Evolutionary conservation across 2,329 filamentous ascomycete genomes (phyloP).

Genomic region (Dothistroma septosporum): DNA sequence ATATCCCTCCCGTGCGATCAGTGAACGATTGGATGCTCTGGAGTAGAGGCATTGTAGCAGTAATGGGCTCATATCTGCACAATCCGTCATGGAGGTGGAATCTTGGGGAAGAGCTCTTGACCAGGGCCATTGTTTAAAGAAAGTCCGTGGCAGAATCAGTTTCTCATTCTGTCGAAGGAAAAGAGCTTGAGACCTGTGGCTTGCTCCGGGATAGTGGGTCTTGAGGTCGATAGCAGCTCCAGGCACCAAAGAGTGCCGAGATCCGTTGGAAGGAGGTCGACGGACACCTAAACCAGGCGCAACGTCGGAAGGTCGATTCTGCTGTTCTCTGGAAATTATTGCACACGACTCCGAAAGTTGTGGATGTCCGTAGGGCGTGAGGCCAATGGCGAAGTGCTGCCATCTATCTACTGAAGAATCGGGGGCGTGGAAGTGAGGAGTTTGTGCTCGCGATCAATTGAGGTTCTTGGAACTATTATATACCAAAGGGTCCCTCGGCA

Average conservation of each 20-base stretch:
- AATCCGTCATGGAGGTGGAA: conserved; percentile 5
- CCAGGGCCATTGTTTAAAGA: conserved; percentile 11
- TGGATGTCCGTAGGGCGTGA: neutral
- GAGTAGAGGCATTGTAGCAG: conserved; percentile 16
- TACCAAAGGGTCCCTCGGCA: neutral
- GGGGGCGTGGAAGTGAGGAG: too few species aligned
- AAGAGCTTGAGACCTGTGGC: conserved; percentile 18
- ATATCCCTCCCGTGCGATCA: conserved; percentile 21
- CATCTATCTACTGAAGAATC: too few species aligned
- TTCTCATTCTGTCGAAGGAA: conserved; percentile 17
- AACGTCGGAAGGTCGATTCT: too few species aligned
- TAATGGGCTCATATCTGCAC: conserved; percentile 16
- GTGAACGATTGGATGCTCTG: conserved; percentile 2
- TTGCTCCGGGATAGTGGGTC: conserved; percentile 7
- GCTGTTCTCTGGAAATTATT: neutral
- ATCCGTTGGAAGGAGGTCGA: neutral
- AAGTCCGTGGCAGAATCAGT: conserved; percentile 16
- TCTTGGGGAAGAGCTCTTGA: neutral
- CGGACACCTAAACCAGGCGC: neutral
- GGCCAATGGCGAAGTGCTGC: too few species aligned
- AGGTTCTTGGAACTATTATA: neutral
- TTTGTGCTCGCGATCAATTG: too few species aligned
- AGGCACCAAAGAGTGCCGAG: neutral
- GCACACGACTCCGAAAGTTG: neutral
- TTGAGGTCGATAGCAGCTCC: conserved; percentile 5